These are phyloP conservation scores for Fusarium udum DNA, from an alignment of 2,329 filamentous ascomycete genomes.

Conservation along the genomic window DNA sequence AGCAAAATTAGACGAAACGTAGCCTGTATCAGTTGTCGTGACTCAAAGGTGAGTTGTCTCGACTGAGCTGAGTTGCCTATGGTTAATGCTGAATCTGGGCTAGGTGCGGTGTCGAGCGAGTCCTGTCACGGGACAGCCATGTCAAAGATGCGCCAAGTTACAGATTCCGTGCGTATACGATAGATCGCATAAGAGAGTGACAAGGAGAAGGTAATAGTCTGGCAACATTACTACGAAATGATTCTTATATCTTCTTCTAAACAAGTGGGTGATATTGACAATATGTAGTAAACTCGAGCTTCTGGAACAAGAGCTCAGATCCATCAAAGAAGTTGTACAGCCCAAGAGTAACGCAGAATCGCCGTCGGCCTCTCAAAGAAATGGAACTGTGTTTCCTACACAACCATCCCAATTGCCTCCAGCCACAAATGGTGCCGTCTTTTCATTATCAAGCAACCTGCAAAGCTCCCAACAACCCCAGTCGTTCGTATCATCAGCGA, in stretches of 20 bases:
- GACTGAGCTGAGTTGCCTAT: slow-evolving; percentile 46
- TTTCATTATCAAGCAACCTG: slow-evolving; percentile 11
- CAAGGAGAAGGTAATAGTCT: slow-evolving; percentile 52
- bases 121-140: slow-evolving; percentile 51
- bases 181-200: slow-evolving; percentile 58
- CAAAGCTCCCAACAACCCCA: slow-evolving; percentile 5
- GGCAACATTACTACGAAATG: background rate
- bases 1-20: slow-evolving; percentile 51
- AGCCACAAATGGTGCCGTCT: slow-evolving; percentile 1
- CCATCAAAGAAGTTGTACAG: slow-evolving; percentile 62
- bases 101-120: slow-evolving; percentile 58
- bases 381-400: slow-evolving; percentile 36
- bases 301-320: slow-evolving; percentile 63
- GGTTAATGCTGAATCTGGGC: slow-evolving; percentile 51
- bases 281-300: slow-evolving; percentile 62
- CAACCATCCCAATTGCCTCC: slow-evolving; percentile 25
- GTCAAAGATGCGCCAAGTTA: slow-evolving; percentile 57
- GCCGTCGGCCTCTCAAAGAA: slow-evolving; percentile 43
- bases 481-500: slow-evolving; percentile 1
- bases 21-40: slow-evolving; percentile 52
- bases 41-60: slow-evolving; percentile 51
- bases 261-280: slow-evolving; percentile 14
- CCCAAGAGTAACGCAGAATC: slow-evolving; percentile 33
- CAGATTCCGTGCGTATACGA: slow-evolving; percentile 56
- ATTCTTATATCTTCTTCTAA: background rate